Percentiles rank a stretch among this genome's conserved stretches.
Conservation (phyloP, 108 stramenopile species). For the Nannochloropsis oceanica region DNA sequence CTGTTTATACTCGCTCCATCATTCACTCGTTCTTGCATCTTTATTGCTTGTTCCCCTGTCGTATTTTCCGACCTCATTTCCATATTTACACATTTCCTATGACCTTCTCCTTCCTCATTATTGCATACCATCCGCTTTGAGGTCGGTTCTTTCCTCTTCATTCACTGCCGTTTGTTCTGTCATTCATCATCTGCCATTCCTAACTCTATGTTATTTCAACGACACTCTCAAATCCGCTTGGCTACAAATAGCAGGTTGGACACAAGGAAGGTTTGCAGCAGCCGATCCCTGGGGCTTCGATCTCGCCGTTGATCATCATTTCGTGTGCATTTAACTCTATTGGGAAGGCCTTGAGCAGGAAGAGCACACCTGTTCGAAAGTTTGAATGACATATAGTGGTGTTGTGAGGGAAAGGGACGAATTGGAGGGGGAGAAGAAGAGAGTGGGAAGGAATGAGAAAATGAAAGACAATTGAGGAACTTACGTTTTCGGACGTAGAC, state of each 20-base stretch:
- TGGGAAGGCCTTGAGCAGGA: not conserved
- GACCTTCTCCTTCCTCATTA: too few species aligned
- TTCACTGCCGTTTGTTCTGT: too few species aligned
- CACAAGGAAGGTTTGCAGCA: not conserved
- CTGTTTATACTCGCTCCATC: too few species aligned
- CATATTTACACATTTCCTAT: too few species aligned
- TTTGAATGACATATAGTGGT: not conserved
- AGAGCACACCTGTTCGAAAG: not conserved
- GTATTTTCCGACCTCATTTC: too few species aligned
- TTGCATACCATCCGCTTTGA: too few species aligned
- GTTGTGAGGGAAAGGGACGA: not conserved
- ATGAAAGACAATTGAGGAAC: not conserved
- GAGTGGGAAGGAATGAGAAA: not conserved
- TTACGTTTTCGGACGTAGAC: not conserved
- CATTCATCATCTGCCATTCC: too few species aligned
- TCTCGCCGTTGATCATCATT: not conserved
- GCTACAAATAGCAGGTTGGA: not conserved
- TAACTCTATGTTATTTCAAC: too few species aligned
- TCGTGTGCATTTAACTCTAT: not conserved
- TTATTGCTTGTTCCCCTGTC: too few species aligned
- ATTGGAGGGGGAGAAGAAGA: not conserved
- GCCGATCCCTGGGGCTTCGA: not conserved
- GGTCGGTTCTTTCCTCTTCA: too few species aligned
- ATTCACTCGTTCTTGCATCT: too few species aligned
- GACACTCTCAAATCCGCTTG: not conserved